Base-by-base conservation (phyloP, 495 filamentous ascomycete genomes). In the Aspergillus avenaceus region DNA sequence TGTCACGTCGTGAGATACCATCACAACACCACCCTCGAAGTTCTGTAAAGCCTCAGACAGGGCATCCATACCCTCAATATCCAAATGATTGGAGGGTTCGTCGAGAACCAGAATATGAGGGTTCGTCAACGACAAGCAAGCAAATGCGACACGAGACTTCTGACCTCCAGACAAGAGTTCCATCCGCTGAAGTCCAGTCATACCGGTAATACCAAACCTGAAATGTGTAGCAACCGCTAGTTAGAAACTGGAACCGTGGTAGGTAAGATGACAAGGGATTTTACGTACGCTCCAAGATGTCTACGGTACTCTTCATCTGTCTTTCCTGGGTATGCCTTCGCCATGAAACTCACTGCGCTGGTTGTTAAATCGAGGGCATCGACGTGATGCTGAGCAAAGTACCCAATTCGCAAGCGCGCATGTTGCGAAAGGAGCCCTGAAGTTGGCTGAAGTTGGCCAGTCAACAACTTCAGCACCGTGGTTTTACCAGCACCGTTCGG, bases 41-140 rank as follows among this genome's bases (percentile, higher is more conserved):
- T 84, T 80, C 56, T 81, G 77, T 41, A 99, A 77, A 21, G 95
- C 93, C 31, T 84, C 80, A 1, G 86, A 81, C 13, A 99, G 69
- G 9, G 95, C 93, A 72, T 99, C 93, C 93, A 99, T 99, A 49
- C 95, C 93, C 66, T 99, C 93, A 59, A 99, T 97, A 82, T 99
- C 93, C 61, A 99, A 73, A 60, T 99, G 93, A 73, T 99, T 99
- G 45, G 88, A 93, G 61, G 93, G 93, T 64, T 99, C 93, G 78
- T 99, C 93, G 36, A 99, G 87, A 43, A 99, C 95, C 21, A 99
- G 75, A 54, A 99, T 97, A 64, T 99, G 93, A 13, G 93, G 93
- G 67, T 97, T 95, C 19, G 82, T 87, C 45, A 99, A 71, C 2
- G 90, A 91, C 44, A 99, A 72, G 61, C 91, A 96, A 21, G 93